phyloP scores from a whole-genome alignment of 495 filamentous ascomycete species.

The Tuber indicum region DNA sequence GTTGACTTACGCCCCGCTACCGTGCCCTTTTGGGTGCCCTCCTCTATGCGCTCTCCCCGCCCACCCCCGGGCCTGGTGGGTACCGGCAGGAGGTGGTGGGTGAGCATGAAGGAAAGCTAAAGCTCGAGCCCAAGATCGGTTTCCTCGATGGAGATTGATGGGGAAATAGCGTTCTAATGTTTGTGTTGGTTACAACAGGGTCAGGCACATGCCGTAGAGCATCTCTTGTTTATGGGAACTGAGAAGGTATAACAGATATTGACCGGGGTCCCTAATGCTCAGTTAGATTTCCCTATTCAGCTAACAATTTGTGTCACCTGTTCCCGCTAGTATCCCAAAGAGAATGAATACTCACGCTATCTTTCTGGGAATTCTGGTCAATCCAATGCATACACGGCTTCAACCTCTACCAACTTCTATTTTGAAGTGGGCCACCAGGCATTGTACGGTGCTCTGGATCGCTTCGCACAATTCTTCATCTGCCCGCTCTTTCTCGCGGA shows the following conservation, averaged over 20 bases:
- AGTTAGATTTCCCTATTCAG: background rate
- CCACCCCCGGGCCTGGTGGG: background rate
- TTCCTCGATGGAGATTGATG: background rate
- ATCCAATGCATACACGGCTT: conserved; percentile 90
- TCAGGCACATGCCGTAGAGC: conserved; percentile 43
- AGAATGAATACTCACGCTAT: conserved; percentile 95
- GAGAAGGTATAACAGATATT: conserved; percentile 60
- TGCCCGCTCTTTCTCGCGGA: conserved; percentile 81
- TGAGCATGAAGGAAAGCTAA: background rate
- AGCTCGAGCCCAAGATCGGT: background rate
- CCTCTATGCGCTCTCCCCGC: conserved; percentile 7
- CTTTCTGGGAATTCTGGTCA: conserved; percentile 79
- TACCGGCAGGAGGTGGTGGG: background rate
- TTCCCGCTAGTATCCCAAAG: conserved; percentile 65
- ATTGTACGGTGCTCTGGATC: conserved; percentile 82
- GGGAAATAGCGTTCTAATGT: conserved; percentile 20
- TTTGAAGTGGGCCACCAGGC: conserved; percentile 84
- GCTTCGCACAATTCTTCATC: conserved; percentile 98
- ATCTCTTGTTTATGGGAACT: conserved; percentile 97
- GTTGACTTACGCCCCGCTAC: background rate
- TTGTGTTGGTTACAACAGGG: conserved; percentile 26
- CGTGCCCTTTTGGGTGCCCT: background rate
- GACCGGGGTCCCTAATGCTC: background rate
- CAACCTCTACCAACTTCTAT: conserved; percentile 95
- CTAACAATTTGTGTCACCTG: conserved; percentile 7